phyloP scores from a whole-genome alignment of 495 filamentous ascomycete genomes.

The Hypoxylon lienhwacheense region DNA sequence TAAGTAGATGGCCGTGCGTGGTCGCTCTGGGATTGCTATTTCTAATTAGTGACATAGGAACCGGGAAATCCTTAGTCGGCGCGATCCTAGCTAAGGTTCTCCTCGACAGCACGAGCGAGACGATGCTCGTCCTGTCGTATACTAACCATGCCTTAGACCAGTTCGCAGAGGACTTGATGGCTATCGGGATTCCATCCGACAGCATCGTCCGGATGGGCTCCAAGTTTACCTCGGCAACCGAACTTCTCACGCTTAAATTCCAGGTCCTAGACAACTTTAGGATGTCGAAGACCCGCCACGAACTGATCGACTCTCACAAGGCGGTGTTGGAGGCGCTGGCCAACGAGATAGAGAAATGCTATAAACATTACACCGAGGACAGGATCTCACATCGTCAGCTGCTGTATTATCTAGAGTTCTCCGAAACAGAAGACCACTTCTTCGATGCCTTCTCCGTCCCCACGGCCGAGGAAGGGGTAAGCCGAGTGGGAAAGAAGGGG shows the following conservation, averaged over 20 bases:
- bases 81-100: conserved; percentile 65
- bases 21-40: not conserved
- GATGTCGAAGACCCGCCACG: conserved; percentile 36
- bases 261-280: conserved; percentile 37
- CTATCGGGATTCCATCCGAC: conserved; percentile 58
- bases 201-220: conserved; percentile 70
- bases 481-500: conserved; percentile 48
- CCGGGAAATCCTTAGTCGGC: conserved; percentile 80
- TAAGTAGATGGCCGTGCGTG: conserved; percentile 36
- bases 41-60: conserved; percentile 53
- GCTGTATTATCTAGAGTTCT: conserved; percentile 67
- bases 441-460: conserved; percentile 59
- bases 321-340: conserved; percentile 27
- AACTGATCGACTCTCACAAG: conserved; percentile 46
- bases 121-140: conserved; percentile 62
- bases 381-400: conserved; percentile 39
- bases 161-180: conserved; percentile 68
- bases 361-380: conserved; percentile 3
- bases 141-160: conserved; percentile 80
- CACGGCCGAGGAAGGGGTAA: conserved; percentile 46
- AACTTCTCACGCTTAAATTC: conserved; percentile 49
- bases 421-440: conserved; percentile 52
- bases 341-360: conserved; percentile 11
- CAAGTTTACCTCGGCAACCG: conserved; percentile 58
- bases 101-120: conserved; percentile 53